Evolutionary conservation across 2,329 filamentous ascomycete genomes (phyloP).

Genomic region (Botrytis cinerea): DNA sequence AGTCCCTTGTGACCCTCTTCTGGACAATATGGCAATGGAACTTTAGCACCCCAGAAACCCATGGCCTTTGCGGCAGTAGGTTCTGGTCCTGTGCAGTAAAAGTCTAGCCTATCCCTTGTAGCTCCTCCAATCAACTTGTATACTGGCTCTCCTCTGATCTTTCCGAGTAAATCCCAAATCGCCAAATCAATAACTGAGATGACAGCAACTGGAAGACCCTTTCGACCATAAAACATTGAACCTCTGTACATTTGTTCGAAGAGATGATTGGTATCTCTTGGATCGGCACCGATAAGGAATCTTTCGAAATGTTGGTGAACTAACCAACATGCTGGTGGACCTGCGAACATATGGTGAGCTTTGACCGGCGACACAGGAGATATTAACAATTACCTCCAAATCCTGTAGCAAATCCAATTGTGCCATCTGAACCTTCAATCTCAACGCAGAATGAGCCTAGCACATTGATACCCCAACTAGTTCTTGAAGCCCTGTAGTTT

Average conservation of each 20-base stretch:
- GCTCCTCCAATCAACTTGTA: slow-evolving; percentile 92
- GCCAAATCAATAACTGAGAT: slow-evolving; percentile 95
- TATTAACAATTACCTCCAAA: slow-evolving; percentile 65
- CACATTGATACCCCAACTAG: slow-evolving; percentile 94
- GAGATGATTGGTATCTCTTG: slow-evolving; percentile 84
- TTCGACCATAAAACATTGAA: slow-evolving; percentile 95
- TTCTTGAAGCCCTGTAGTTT: slow-evolving; percentile 82
- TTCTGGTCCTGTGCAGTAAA: slow-evolving; percentile 93
- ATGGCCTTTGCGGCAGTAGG: slow-evolving; percentile 77
- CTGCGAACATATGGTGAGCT: slow-evolving; percentile 41
- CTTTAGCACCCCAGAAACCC: slow-evolving; percentile 90
- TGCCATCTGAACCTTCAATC: slow-evolving; percentile 84
- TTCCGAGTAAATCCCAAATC: slow-evolving; percentile 88
- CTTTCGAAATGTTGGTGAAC: slow-evolving; percentile 91
- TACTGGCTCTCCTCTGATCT: slow-evolving; percentile 88
- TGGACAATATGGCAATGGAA: slow-evolving; percentile 85
- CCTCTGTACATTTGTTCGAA: slow-evolving; percentile 97
- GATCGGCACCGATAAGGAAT: slow-evolving; percentile 86
- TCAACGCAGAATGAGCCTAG: slow-evolving; percentile 90
- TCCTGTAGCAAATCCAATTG: slow-evolving; percentile 90
- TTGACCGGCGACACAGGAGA: slow-evolving; percentile 2
- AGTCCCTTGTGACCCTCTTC: slow-evolving; percentile 82
- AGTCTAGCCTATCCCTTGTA: slow-evolving; percentile 79
- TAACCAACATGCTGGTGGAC: slow-evolving; percentile 91
- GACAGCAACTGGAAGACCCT: slow-evolving; percentile 84